Base-by-base conservation (phyloP, 768 basidiomycete species). In the Cyclocybe cylindracea region DNA sequence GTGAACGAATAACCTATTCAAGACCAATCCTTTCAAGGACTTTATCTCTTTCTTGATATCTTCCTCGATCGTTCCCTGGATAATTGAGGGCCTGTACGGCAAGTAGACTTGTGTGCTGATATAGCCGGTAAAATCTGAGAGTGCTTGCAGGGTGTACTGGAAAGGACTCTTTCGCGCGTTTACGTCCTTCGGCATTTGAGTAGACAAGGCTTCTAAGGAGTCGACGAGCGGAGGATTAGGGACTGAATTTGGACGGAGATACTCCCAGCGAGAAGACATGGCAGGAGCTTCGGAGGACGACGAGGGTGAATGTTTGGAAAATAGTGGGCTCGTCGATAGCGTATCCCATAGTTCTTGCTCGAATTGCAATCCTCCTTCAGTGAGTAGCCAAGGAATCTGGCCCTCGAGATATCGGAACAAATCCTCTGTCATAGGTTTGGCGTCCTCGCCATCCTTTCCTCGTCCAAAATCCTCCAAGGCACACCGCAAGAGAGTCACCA, bases 101-200 rank as follows among this genome's bases (percentile, higher is more conserved):
- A 76, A 62, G 61, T 90, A 91, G 2, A 87, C 80, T 57, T 90
- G 86, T 7, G 86, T 78, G 51, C 86, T 85, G 61, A 92, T 79
- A 65, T 89, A 90, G 5, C 90, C 89, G 0, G 89, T 91, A 54
- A 92, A 78, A 59, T 89, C 85, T 2, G 85, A 78, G 36, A 91
- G 74, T 0, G 80, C 65, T 62, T 90, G 80, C 6, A 91, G 70
- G 8, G 84, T 84, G 59, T 83, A 78, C 58, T 88, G 86, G 60
- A 75, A 73, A 6, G 76, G 70, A 39, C 67, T 75, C 19, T 66
- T 60, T 41, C 61, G 64, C 8, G 67, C 42, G n/a, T 63, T 56
- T 14, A 62, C 60, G 51, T 55, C 57, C 55, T 64, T 68, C 11
- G 77, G 73, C n/a, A 80, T 56, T n/a, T 70, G 58, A 6, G 65